Base-by-base conservation (phyloP, 2,329 filamentous ascomycete genomes). In the Trichoderma hamatum region DNA sequence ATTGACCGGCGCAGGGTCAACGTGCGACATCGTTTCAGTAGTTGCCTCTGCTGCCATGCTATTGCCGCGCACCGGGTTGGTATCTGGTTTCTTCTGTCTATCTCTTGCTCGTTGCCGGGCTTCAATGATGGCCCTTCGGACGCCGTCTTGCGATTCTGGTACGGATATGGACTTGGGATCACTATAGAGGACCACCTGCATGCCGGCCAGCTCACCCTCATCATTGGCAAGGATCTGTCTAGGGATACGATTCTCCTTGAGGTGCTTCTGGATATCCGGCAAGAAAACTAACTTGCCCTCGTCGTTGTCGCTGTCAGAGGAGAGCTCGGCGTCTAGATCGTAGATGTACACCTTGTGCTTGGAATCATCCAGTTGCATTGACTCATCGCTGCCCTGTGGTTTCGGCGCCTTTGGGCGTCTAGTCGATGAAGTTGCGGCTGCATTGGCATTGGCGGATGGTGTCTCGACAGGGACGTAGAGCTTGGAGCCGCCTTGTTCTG, bases 281-380 rank as follows among this genome's bases (percentile, higher is more conserved):
- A 97, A 85, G 82, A 97, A 94, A 76, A 94, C 85, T 58, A 96
- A 86, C 72, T 83, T 86, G 73, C 86, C 85, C 26, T 87, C 83
- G 70, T 86, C 84, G 68, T 70, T 71, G 14, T 79, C 77, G 73
- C 73, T 79, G 70, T 80, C 81, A 9, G 82, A 82, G 16, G 90
- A 90, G 36, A 98, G 86, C 80, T 98, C 95, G 74, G 91, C 91
- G 77, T 97, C 94, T 11, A 99, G 84, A 79, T 96, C 90, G 83
- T 94, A 90, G 74, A 99, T 94, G 84, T 96, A 97, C 70, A 97
- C 89, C 76, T 91, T 92, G 82, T 97, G 86, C 75, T 92, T 92
- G 36, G 92, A 90, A 80, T 97, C 90, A 80, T 98, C 94, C 70
- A 98, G 78, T 69, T 91, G 86, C 95, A 98, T 97, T 68, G 80